Conservation (phyloP, 2,329 filamentous ascomycete genomes). For the Colletotrichum paranaense region DNA sequence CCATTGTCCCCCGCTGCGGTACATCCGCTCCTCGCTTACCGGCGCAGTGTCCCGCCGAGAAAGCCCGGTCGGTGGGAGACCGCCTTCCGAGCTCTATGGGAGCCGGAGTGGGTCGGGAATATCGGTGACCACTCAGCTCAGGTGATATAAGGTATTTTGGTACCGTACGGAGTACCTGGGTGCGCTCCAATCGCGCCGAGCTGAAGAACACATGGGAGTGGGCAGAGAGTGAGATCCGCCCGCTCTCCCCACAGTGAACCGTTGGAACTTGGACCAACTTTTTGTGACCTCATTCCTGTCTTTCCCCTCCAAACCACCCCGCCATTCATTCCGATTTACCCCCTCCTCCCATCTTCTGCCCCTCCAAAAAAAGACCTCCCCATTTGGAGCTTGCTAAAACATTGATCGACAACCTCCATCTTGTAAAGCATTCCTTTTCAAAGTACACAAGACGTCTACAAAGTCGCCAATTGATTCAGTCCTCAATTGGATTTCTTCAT, state of each 20-base stretch:
- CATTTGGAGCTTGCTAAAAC: background rate
- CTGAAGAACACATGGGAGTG: background rate
- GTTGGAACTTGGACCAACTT: background rate
- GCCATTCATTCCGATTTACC: slow-evolving; percentile 14
- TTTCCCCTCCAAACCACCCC: slow-evolving; percentile 1
- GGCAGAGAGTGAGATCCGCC: background rate
- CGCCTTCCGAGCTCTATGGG: background rate
- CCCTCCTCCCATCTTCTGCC: background rate
- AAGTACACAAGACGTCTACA: background rate
- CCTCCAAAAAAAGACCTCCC: slow-evolving; percentile 7
- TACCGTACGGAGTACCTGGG: background rate
- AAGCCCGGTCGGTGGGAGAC: background rate
- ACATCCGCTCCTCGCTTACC: background rate
- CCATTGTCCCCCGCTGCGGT: slow-evolving; percentile 14
- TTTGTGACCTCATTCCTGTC: slow-evolving; percentile 23
- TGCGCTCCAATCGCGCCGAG: background rate
- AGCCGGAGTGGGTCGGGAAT: background rate
- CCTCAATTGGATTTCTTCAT: background rate
- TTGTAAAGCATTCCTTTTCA: background rate
- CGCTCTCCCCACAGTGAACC: slow-evolving; percentile 16
- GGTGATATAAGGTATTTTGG: too few relatives aligned
- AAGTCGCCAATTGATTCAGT: background rate
- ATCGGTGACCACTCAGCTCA: too few relatives aligned
- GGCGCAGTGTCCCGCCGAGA: background rate
- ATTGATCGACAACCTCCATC: slow-evolving; percentile 1